phyloP scores from a whole-genome alignment of 2,329 filamentous ascomycete genomes.

The Catunica adiposa region DNA sequence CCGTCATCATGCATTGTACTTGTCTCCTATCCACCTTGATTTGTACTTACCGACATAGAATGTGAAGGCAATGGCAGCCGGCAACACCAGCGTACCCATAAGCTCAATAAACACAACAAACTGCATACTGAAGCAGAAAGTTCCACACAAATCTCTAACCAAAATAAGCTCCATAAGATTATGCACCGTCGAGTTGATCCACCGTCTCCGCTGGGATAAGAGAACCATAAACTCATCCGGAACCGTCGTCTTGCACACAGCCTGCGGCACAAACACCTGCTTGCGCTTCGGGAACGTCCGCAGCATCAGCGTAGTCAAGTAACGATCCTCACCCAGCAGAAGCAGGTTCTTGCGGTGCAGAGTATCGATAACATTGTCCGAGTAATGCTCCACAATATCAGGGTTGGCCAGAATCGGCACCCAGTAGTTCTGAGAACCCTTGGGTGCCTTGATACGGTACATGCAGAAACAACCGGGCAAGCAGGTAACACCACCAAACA shows the following conservation, averaged over 20 bases:
- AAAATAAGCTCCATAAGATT: constrained; percentile 96
- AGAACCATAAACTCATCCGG: constrained; percentile 85
- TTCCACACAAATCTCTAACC: constrained; percentile 89
- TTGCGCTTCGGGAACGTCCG: constrained; percentile 98
- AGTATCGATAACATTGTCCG: constrained; percentile 96
- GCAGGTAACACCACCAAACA: constrained; percentile 98
- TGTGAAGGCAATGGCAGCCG: constrained; percentile 91
- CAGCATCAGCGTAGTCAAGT: constrained; percentile 91
- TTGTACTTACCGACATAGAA: constrained; percentile 68
- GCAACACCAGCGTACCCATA: constrained; percentile 82
- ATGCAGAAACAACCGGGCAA: constrained; percentile 98
- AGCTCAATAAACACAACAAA: constrained; percentile 95
- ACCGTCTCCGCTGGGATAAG: constrained; percentile 83
- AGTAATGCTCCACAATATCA: constrained; percentile 97
- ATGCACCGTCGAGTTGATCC: constrained; percentile 99
- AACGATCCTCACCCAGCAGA: constrained; percentile 83
- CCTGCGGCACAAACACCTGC: constrained; percentile 95
- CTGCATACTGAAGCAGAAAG: constrained; percentile 99
- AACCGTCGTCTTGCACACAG: constrained; percentile 96
- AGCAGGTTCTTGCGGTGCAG: constrained; percentile 95
- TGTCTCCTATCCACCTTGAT: not conserved
- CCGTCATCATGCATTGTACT: constrained; percentile 11
- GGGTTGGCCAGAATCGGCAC: constrained; percentile 96
- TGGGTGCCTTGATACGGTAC: constrained; percentile 98
- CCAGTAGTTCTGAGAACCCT: constrained; percentile 98